phyloP scores from a whole-genome alignment of 768 basidiomycete species.

The Kwoniella pini region DNA sequence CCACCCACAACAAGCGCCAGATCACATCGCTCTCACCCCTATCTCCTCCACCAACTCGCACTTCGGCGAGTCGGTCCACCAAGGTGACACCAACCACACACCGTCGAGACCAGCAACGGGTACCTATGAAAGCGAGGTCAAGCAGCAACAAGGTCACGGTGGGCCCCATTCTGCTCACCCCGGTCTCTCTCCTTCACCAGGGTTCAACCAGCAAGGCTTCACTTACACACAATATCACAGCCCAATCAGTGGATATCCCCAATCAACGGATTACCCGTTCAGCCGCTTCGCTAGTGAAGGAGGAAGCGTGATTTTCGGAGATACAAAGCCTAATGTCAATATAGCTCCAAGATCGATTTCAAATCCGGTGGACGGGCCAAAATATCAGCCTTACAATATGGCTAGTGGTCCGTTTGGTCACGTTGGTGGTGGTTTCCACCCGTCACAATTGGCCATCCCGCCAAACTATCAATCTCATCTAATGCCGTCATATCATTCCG shows the following conservation, averaged over 20 bases:
- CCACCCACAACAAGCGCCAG: slow-evolving; percentile 14
- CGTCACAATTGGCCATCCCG: slow-evolving; percentile 38
- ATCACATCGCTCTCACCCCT: slow-evolving; percentile 14
- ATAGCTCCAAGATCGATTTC: slow-evolving; percentile 22
- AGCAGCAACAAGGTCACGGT: slow-evolving; percentile 4
- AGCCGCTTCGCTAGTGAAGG: slow-evolving; percentile 32
- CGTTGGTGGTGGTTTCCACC: slow-evolving; percentile 40
- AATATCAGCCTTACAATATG: slow-evolving; percentile 10
- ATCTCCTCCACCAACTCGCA: slow-evolving; percentile 5
- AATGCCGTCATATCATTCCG: slow-evolving; percentile 20
- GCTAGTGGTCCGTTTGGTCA: slow-evolving; percentile 19
- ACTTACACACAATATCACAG: slow-evolving; percentile 15
- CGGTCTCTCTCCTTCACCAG: slow-evolving; percentile 11
- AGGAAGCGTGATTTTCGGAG: slow-evolving; percentile 19
- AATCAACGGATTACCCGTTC: slow-evolving; percentile 24
- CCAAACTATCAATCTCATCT: slow-evolving; percentile 24
- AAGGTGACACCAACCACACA: slow-evolving; percentile 3
- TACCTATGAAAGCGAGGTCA: neutral
- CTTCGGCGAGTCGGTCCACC: slow-evolving; percentile 9
- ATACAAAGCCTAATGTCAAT: neutral
- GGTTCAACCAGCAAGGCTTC: slow-evolving; percentile 13
- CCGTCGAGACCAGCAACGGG: slow-evolving; percentile 7
- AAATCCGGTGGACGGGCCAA: slow-evolving; percentile 14
- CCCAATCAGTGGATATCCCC: slow-evolving; percentile 11
- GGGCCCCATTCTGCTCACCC: slow-evolving; percentile 3